These are phyloP conservation scores for Pulicaria dysenterica DNA, from an alignment of 129 eudicot species.

Conservation along the genomic window DNA sequence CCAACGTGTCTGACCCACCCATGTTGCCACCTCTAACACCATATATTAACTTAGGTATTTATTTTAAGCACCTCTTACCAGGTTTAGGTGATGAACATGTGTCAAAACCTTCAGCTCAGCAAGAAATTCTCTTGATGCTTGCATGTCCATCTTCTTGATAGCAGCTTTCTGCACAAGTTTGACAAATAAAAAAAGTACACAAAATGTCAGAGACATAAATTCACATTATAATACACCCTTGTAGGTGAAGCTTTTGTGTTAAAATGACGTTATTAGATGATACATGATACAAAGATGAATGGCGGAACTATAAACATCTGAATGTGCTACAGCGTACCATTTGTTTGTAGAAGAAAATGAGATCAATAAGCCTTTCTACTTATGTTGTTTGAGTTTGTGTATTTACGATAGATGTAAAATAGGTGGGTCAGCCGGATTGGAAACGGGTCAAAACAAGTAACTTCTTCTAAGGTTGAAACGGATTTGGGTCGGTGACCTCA, in stretches of 20 bases:
- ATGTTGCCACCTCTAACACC: background rate
- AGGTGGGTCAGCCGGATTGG: no score
- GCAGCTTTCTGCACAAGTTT: conserved; percentile 80
- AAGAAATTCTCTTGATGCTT: conserved; percentile 84
- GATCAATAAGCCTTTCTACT: background rate
- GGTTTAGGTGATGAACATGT: conserved; percentile 93
- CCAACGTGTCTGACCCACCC: background rate
- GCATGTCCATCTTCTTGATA: conserved; percentile 95
- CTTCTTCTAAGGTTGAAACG: no score
- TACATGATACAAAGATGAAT: conserved; percentile 1
- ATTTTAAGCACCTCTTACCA: conserved; percentile 49
- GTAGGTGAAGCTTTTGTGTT: background rate
- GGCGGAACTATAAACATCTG: background rate
- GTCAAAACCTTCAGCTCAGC: conserved; percentile 91
- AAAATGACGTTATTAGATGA: background rate
- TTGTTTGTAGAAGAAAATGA: background rate
- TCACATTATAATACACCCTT: background rate
- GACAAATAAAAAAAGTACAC: background rate
- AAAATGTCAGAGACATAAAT: conserved; percentile 7
- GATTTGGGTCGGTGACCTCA: no score
- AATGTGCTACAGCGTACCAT: background rate
- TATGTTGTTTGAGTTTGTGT: background rate
- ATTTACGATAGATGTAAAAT: background rate
- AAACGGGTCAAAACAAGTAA: no score
- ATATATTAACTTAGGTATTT: background rate